Conservation (phyloP, 139 green algal genomes). For the Coelastrella sp. region DNA sequence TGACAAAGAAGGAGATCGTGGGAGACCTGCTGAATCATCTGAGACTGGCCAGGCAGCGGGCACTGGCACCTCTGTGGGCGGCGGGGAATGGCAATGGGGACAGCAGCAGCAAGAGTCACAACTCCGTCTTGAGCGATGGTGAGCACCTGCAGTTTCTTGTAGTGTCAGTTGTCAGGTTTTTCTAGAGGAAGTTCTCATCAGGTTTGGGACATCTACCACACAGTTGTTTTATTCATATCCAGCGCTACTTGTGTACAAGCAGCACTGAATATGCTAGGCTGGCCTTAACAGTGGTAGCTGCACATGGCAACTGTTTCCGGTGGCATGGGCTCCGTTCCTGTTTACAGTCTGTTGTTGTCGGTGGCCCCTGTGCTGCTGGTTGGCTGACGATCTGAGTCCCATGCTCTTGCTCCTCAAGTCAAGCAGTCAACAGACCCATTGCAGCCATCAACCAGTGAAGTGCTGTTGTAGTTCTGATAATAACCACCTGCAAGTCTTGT, state of each 20-base stretch:
- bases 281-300: too few species aligned
- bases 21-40: conserved; percentile 96
- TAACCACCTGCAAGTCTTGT: too few species aligned
- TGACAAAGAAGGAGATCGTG: conserved; percentile 90
- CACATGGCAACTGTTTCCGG: too few species aligned
- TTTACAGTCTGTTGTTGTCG: background rate
- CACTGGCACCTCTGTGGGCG: conserved; percentile 38
- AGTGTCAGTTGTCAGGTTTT: background rate
- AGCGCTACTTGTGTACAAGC: too few species aligned
- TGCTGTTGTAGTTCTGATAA: too few species aligned
- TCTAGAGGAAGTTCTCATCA: too few species aligned
- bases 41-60: conserved; percentile 60
- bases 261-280: too few species aligned
- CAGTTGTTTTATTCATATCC: too few species aligned
- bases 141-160: background rate
- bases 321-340: too few species aligned
- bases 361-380: background rate
- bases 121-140: background rate
- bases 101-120: background rate
- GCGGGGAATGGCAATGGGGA: background rate
- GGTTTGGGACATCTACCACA: too few species aligned
- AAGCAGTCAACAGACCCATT: background rate
- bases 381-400: background rate
- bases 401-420: background rate
- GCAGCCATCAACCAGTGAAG: background rate